These are phyloP conservation scores for Plasmodium knowlesi DNA, from an alignment of 169 alveolate genomes.

Conservation along the genomic window DNA sequence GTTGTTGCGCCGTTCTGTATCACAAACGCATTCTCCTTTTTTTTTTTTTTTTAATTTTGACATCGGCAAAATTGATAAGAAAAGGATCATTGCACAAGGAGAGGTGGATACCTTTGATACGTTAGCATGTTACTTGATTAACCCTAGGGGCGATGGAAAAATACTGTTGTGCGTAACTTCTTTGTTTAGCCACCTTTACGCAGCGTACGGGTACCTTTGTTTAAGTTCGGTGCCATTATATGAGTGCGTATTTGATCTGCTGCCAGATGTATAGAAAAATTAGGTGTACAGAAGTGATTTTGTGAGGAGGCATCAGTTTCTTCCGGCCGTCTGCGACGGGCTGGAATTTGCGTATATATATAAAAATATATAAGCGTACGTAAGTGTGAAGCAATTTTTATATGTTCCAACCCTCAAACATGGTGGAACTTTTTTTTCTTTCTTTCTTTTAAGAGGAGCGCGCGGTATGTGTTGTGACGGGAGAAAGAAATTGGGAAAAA, in stretches of 20 bases:
- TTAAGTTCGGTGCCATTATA: neutral
- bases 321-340: neutral
- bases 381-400: neutral
- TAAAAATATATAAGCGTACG: neutral
- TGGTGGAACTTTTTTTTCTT: too few relatives aligned
- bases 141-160: neutral
- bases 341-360: neutral
- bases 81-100: neutral
- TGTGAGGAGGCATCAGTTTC: neutral
- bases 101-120: neutral
- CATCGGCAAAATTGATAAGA: neutral
- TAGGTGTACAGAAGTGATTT: neutral
- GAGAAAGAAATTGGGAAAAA: too few relatives aligned
- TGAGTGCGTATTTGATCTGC: neutral
- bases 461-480: too few relatives aligned
- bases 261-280: neutral
- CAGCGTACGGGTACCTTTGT: neutral
- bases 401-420: neutral
- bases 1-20: neutral
- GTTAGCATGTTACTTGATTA: neutral
- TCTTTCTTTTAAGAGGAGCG: too few relatives aligned
- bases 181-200: neutral
- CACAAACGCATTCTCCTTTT: neutral
- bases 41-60: slow-evolving; percentile 1
- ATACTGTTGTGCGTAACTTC: neutral